Percentiles rank a stretch among this genome's conserved stretches.
These are phyloP conservation scores for Dianthus caryophyllus DNA, from an alignment of 148 eudicot genomes.

Conservation along the genomic window DNA sequence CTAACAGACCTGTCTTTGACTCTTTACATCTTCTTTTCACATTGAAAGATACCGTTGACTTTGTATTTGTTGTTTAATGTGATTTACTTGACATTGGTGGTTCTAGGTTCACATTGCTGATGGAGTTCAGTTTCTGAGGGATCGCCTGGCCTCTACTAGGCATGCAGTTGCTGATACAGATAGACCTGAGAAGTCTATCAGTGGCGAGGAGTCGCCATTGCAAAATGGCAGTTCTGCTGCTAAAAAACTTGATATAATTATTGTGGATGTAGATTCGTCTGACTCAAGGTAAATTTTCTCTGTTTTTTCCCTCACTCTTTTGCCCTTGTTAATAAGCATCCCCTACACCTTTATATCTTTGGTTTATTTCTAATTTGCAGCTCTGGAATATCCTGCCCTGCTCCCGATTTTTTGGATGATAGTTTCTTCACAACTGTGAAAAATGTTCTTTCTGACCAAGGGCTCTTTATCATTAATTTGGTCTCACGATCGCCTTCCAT, in stretches of 20 bases:
- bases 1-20: too few relatives aligned
- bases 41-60: background rate
- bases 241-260: slow-evolving; percentile 47
- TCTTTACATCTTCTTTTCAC: background rate
- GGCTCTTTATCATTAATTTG: slow-evolving; percentile 80
- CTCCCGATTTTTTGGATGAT: slow-evolving; percentile 75
- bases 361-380: slow-evolving; percentile 38
- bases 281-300: slow-evolving; percentile 55
- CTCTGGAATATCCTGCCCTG: slow-evolving; percentile 94
- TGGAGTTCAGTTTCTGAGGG: slow-evolving; percentile 66
- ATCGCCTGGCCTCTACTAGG: slow-evolving; percentile 26
- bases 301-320: background rate
- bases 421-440: slow-evolving; percentile 53
- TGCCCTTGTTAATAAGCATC: background rate
- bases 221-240: slow-evolving; percentile 20
- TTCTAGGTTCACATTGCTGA: slow-evolving; percentile 74
- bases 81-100: slow-evolving; percentile 9
- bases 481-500: slow-evolving; percentile 77
- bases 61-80: background rate
- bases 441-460: slow-evolving; percentile 65
- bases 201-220: slow-evolving; percentile 15
- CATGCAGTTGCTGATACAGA: slow-evolving; percentile 14
- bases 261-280: slow-evolving; percentile 90
- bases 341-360: background rate
- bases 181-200: slow-evolving; percentile 18